Evolutionary conservation across 108 stramenopile genomes (phyloP).

Genomic region (Stephanodiscus triporus): DNA sequence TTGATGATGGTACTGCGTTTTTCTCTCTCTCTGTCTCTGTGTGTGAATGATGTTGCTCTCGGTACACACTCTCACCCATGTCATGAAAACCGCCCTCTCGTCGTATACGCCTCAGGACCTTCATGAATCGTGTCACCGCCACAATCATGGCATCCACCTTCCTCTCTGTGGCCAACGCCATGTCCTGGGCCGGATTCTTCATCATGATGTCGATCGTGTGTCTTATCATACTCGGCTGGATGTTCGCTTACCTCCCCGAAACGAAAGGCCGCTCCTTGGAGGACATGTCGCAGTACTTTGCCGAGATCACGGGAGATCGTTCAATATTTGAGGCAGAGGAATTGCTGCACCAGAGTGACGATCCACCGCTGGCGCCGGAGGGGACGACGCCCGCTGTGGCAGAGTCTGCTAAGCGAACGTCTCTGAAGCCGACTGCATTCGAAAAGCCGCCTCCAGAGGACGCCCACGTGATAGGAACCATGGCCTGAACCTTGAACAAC

Average conservation of each 20-base stretch:
- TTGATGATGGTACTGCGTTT: background rate
- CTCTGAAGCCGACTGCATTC: slow-evolving; percentile 8
- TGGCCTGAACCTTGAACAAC: slow-evolving; percentile 22
- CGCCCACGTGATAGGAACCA: slow-evolving; percentile 49
- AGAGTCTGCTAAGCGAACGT: slow-evolving; percentile 6
- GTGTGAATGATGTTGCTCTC: background rate
- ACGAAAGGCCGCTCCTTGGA: slow-evolving; percentile 84
- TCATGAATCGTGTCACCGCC: slow-evolving; percentile 79
- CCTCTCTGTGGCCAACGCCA: slow-evolving; percentile 64
- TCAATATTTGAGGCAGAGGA: slow-evolving; percentile 73
- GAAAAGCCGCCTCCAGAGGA: slow-evolving; percentile 42
- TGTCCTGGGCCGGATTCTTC: slow-evolving; percentile 78
- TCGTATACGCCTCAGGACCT: slow-evolving; percentile 37
- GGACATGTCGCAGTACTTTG: slow-evolving; percentile 88
- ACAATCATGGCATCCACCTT: slow-evolving; percentile 68
- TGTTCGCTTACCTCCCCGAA: slow-evolving; percentile 78
- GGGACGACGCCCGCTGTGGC: background rate
- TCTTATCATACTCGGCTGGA: slow-evolving; percentile 58
- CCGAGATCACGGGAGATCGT: slow-evolving; percentile 78
- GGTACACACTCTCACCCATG: background rate
- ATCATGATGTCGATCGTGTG: slow-evolving; percentile 62
- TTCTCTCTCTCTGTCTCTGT: background rate
- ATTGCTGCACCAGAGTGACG: slow-evolving; percentile 23
- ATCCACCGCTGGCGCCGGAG: slow-evolving; percentile 4
- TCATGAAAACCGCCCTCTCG: background rate